Percentiles rank a stretch among this genome's conserved stretches.
phyloP scores from a whole-genome alignment of 495 filamentous ascomycete species.

The Filosporella fistucella region DNA sequence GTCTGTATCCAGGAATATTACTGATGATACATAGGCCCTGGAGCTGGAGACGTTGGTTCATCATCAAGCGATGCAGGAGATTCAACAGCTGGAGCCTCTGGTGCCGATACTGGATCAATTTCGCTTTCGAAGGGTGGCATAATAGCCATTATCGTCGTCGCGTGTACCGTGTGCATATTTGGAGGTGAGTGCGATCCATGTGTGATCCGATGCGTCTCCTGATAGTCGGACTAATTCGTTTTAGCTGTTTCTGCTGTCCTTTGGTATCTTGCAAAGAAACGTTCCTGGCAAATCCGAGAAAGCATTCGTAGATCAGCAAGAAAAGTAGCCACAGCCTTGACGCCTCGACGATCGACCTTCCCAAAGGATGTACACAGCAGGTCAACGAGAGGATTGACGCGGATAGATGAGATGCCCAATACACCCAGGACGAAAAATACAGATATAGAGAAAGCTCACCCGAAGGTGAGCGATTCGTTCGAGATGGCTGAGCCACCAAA shows the following conservation, averaged over 20 bases:
- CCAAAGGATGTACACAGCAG: constrained; percentile 42
- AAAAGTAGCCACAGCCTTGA: constrained; percentile 48
- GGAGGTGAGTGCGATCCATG: constrained; percentile 53
- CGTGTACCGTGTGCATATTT: constrained; percentile 48
- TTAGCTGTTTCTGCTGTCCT: constrained; percentile 43
- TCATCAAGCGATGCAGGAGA: constrained; percentile 25
- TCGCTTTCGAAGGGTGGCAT: constrained; percentile 53
- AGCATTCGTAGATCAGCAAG: constrained; percentile 46
- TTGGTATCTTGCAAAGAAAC: constrained; percentile 53
- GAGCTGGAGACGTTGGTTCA: constrained; percentile 21
- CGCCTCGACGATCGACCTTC: constrained; percentile 48
- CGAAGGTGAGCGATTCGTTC: constrained; percentile 21
- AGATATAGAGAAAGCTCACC: constrained; percentile 48
- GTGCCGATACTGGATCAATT: constrained; percentile 41
- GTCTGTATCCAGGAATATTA: neutral
- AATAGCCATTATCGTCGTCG: constrained; percentile 58
- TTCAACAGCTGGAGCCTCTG: constrained; percentile 49
- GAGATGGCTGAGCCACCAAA: constrained; percentile 23
- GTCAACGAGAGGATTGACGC: constrained; percentile 27
- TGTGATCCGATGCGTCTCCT: neutral
- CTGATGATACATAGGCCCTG: constrained; percentile 10
- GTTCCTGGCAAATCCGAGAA: constrained; percentile 50
- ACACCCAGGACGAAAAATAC: constrained; percentile 39
- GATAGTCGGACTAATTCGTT: constrained; percentile 14
- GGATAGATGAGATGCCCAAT: constrained; percentile 45